These are phyloP conservation scores for Fusarium virguliforme DNA, from an alignment of 2,329 filamentous ascomycete species.

Conservation along the genomic window DNA sequence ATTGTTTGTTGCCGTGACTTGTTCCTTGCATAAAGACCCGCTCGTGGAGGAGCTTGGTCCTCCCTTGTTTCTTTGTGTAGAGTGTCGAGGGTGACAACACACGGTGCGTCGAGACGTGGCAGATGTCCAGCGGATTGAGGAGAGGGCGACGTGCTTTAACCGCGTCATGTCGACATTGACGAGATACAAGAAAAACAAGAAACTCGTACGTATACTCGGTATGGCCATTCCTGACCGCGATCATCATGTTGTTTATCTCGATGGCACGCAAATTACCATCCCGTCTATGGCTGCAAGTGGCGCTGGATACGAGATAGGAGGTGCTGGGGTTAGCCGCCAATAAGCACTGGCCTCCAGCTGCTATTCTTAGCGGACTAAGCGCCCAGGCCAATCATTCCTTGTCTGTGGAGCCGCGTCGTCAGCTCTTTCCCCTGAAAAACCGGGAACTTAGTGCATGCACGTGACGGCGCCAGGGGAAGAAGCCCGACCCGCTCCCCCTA, in stretches of 20 bases:
- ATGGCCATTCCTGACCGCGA: conserved; percentile 22
- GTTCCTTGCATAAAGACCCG: conserved; percentile 40
- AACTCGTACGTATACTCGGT: background rate
- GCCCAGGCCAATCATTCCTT: conserved; percentile 42
- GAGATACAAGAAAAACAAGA: background rate
- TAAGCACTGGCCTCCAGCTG: conserved; percentile 24
- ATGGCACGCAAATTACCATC: conserved; percentile 44
- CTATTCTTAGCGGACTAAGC: conserved; percentile 46
- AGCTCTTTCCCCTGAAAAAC: conserved; percentile 49
- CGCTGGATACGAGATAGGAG: conserved; percentile 46
- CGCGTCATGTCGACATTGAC: background rate
- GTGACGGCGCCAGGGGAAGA: conserved; percentile 37
- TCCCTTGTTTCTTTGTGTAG: background rate
- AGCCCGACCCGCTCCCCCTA: conserved; percentile 36
- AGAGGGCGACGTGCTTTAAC: background rate
- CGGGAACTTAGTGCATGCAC: conserved; percentile 42
- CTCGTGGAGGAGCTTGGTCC: conserved; percentile 20
- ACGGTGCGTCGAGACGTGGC: conserved; percentile 5
- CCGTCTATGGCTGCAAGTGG: conserved; percentile 27
- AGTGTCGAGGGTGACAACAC: conserved; percentile 6
- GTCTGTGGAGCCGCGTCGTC: conserved; percentile 38
- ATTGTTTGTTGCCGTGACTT: conserved; percentile 23
- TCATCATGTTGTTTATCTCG: conserved; percentile 36
- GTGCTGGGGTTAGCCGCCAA: conserved; percentile 41
- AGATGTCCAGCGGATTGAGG: background rate